phyloP scores from a whole-genome alignment of 2,329 filamentous ascomycete genomes.

The Exophiala xenobiotica region DNA sequence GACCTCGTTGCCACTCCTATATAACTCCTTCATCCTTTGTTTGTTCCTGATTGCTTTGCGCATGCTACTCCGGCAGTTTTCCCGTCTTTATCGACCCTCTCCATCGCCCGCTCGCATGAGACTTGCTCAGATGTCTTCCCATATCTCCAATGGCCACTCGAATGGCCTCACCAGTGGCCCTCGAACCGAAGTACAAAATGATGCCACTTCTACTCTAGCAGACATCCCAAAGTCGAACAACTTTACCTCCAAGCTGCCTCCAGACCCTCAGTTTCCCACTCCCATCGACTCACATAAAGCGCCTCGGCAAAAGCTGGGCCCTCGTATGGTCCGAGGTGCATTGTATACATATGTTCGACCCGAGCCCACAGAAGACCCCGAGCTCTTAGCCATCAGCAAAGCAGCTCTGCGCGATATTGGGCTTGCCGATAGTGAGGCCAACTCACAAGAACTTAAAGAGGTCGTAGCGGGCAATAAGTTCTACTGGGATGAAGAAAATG shows the following conservation, averaged over 20 bases:
- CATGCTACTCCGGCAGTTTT: conserved; percentile 19
- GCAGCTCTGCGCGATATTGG: conserved; percentile 80
- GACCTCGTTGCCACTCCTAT: background rate
- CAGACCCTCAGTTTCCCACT: conserved; percentile 76
- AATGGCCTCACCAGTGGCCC: conserved; percentile 16
- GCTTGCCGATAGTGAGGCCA: conserved; percentile 65
- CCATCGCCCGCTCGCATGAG: conserved; percentile 33
- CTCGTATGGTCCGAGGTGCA: conserved; percentile 80
- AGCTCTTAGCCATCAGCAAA: conserved; percentile 77
- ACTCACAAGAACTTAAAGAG: conserved; percentile 71
- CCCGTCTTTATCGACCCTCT: conserved; percentile 15
- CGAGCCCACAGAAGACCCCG: conserved; percentile 66
- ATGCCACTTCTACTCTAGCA: conserved; percentile 32
- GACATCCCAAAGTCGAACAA: conserved; percentile 64
- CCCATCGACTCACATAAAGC: conserved; percentile 78
- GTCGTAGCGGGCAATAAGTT: conserved; percentile 81
- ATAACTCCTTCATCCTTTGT: background rate
- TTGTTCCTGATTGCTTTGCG: conserved; percentile 14
- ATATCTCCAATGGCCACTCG: conserved; percentile 34
- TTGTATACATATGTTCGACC: conserved; percentile 90
- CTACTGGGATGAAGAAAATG: conserved; percentile 68
- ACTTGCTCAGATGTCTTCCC: conserved; percentile 48
- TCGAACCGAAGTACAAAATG: background rate
- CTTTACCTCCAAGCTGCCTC: conserved; percentile 67
- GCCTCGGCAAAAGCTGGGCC: conserved; percentile 71